Evolutionary conservation across 768 basidiomycete genomes (phyloP), one percentile per base, ranked within the genome.

Genomic region (Strobilomyces confusus): DNA sequence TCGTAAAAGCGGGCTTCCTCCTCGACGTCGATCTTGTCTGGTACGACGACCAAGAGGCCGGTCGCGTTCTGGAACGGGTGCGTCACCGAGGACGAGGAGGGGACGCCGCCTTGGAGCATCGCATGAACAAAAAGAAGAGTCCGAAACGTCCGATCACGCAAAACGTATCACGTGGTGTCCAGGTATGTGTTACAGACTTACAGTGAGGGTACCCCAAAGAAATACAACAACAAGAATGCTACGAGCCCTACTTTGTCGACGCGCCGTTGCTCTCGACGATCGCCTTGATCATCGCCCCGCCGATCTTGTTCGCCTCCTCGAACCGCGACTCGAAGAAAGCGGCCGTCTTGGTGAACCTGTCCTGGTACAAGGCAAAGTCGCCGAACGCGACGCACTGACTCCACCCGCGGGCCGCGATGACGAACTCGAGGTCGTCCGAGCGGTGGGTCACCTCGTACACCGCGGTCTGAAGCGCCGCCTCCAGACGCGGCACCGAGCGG

Each of bases 331-430:
- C 81, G 67, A 98, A 98, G 70, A 97, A 97, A 30, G 58, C 63
- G 48, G 86, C 77, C 5, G 94, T 95, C 69, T 84, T 79, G 63
- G 80, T 78, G 67, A 98, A 98, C 55, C 95, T 71, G 63, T 78
- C 70, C 63, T 79, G 75, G 75, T 98, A 99, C 49, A 92, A 72
- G 58, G 95, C 91, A 69, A 98, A 97, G 71, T 79, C 86, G 13
- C 92, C 92, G 72, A 95, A 95, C 36, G 81, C 84, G 40, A 98
- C 90, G 66, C 92, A 93, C 71, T 98, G 92, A 62, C 90, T 93
- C 95, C 95, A 99, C 4, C 93, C 94, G 29, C 94, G 76, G 0
- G 94, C 92, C 0, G 93, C 95, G 22, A 98, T 75, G 20, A 94
- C 87, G 63, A 98, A 99, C 71, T 98, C 95, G 19, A 94, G 75